Evolutionary conservation across 129 eudicot species (phyloP), one percentile per base, ranked within the genome.

Genomic region (Centaurea solstitialis): DNA sequence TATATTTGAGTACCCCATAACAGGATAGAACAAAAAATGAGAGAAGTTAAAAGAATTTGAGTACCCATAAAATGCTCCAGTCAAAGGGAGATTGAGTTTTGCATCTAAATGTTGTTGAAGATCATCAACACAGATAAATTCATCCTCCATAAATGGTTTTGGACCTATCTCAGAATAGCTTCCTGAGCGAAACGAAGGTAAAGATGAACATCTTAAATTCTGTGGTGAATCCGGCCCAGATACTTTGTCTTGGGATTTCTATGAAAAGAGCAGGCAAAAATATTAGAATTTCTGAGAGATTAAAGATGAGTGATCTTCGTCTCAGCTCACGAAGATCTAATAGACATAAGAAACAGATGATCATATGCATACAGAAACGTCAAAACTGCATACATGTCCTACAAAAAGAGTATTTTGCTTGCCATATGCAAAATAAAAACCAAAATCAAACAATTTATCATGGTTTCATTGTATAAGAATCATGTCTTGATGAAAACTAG

Each of bases 161-260:
- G 98, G 97, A 83, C 98, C 98, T 20, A 86, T 93, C 78, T 93
- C 98, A 57, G 97, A 93, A 80, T 90, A 93, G 73, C 93, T 87
- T 76, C 98, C 98, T 0, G 96, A 93, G 41, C 94, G 93, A 70
- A 87, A 87, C 9, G 61, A 79, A 24, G 98, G 97, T 74, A 35
- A 17, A 79, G 83, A 93, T 33, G 78, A 79, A 57, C 90, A 83
- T 15, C 84, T 81, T 70, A 82, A 90, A 76, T 45, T 70, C 40
- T 91, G 78, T 79, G 91, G 86, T 68, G 91, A 84, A 59, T 76
- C 73, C 3, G 76, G 30, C 73, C 83, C 83, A 53, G 76, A 39
- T 65, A 43, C 53, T 77, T 77, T 87, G 9, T 39, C 59, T 15
- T 79, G 62, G 17, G 74, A 41, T 72, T 75, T 84, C 91, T 92